These are phyloP conservation scores for Tylopilus plumbeoviolaceoides DNA, from an alignment of 768 basidiomycete genomes.

Conservation along the genomic window DNA sequence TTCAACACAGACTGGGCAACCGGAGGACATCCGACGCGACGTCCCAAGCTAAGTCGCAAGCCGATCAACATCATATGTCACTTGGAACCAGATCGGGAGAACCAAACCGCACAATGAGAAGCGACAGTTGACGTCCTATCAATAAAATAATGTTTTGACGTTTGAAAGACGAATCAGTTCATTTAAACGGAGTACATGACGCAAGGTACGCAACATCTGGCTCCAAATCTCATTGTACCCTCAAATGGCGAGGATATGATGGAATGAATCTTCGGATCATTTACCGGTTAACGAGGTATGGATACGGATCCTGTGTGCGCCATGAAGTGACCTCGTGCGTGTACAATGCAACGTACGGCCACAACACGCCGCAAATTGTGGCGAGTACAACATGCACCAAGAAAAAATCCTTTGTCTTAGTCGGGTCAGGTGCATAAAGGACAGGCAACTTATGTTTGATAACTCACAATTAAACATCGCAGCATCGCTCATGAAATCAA, in stretches of 20 bases:
- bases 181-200: conserved; percentile 4
- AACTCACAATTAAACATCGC: background rate
- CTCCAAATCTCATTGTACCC: conserved; percentile 5
- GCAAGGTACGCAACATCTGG: conserved; percentile 5
- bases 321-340: conserved; percentile 3
- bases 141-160: background rate
- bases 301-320: background rate
- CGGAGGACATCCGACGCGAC: background rate
- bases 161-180: background rate
- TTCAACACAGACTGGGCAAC: background rate
- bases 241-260: background rate
- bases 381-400: background rate
- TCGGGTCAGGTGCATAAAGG: background rate
- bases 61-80: background rate
- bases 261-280: background rate
- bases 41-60: background rate
- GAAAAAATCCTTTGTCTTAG: background rate
- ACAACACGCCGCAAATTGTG: background rate
- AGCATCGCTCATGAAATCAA: background rate
- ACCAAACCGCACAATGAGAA: background rate
- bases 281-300: background rate
- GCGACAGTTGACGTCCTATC: background rate
- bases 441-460: background rate
- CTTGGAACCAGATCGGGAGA: background rate
- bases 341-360: background rate